Conservation (phyloP, 306 rosid species). For the Pyrus betulifolia region DNA sequence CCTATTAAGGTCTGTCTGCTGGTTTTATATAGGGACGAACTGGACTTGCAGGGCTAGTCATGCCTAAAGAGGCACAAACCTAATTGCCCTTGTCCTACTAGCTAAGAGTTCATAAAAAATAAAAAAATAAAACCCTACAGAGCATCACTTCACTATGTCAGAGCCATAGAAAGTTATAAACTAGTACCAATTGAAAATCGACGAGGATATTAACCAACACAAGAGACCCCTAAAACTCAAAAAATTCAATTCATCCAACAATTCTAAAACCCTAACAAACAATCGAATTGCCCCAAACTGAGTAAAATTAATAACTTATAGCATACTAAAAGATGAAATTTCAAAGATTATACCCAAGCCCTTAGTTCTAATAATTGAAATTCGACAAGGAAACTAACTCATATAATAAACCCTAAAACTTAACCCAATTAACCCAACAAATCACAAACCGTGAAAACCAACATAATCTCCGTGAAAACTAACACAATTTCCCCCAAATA, state of each 20-base stretch:
- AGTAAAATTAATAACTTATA: background rate
- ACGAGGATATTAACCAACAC: background rate
- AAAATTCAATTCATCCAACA: background rate
- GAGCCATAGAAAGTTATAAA: background rate
- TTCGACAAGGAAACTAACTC: too few species aligned
- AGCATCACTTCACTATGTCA: background rate
- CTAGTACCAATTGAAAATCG: background rate
- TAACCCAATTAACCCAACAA: background rate
- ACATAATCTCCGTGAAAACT: too few species aligned
- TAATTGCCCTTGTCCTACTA: background rate
- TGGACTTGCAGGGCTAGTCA: background rate
- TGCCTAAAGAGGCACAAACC: background rate
- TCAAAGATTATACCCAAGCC: too few species aligned
- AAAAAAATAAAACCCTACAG: too few species aligned
- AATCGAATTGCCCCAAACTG: background rate
- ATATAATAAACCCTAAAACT: too few species aligned
- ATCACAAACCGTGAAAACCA: background rate
- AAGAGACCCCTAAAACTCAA: background rate
- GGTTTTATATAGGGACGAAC: background rate
- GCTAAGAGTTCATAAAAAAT: background rate
- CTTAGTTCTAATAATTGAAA: too few species aligned
- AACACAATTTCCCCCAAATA: background rate
- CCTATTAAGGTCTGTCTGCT: background rate
- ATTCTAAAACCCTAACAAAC: background rate
- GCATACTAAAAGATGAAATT: too few species aligned